A percentile compares a stretch with the other conserved stretches of the same genome.
Evolutionary conservation across 306 rosid genomes (phyloP).

Genomic region (Cicer pinnatifidum): DNA sequence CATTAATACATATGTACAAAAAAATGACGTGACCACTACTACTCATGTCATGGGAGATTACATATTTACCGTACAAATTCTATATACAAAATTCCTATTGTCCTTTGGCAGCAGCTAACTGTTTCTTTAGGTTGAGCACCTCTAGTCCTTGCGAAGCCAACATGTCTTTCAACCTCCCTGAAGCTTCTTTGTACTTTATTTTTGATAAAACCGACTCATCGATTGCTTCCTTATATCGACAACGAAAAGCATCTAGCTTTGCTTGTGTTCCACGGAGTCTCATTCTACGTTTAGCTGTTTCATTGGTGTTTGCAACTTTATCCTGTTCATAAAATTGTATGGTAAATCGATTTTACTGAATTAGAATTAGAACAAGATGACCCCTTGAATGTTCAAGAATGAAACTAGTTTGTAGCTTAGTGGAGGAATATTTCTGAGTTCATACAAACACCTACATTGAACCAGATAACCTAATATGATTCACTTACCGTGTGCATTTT

Average conservation of each 20-base stretch:
- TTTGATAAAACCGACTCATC: constrained; percentile 59
- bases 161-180: constrained; percentile 60
- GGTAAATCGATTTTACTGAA: constrained; percentile 2
- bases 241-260: constrained; percentile 62
- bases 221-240: constrained; percentile 58
- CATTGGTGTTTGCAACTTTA: constrained; percentile 50
- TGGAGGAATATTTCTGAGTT: background rate
- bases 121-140: constrained; percentile 69
- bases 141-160: constrained; percentile 65
- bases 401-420: background rate
- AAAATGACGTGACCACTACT: background rate
- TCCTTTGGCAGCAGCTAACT: constrained; percentile 47
- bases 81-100: constrained; percentile 26
- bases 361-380: background rate
- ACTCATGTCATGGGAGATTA: background rate
- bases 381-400: constrained; percentile 6
- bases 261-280: constrained; percentile 76
- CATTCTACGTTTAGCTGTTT: constrained; percentile 61
- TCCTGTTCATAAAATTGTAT: constrained; percentile 52
- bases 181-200: constrained; percentile 59
- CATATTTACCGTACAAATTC: constrained; percentile 3
- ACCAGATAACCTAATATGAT: constrained; percentile 11
- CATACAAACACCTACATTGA: constrained; percentile 15
- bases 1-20: too few relatives aligned
- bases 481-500: constrained; percentile 65